These are phyloP conservation scores for Blastosporella zonata DNA, from an alignment of 1,284 basidiomycete genomes.

Conservation along the genomic window DNA sequence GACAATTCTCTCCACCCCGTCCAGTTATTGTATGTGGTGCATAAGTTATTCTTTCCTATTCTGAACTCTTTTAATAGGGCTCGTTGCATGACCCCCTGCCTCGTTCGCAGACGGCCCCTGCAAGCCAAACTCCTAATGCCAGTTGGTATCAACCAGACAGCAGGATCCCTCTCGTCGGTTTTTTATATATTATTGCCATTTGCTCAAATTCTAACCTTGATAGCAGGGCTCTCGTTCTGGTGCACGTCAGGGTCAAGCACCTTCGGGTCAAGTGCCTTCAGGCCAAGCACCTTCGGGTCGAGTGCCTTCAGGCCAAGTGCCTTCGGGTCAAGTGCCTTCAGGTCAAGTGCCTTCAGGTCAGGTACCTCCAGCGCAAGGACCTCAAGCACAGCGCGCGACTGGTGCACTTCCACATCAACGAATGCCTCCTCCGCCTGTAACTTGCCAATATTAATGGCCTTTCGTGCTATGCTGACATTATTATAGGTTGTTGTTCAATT, in stretches of 20 bases:
- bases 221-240: neutral
- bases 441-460: slow-evolving; percentile 8
- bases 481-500: slow-evolving; percentile 54
- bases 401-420: slow-evolving; percentile 28
- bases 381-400: neutral
- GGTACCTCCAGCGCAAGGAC: slow-evolving; percentile 6
- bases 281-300: too few species aligned
- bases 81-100: neutral
- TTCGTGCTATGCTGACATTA: slow-evolving; percentile 7
- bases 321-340: slow-evolving; percentile 1
- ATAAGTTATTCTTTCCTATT: neutral
- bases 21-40: slow-evolving; percentile 22
- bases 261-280: slow-evolving; percentile 8
- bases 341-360: neutral
- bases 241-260: neutral
- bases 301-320: neutral
- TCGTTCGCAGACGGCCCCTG: slow-evolving; percentile 26
- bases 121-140: slow-evolving; percentile 13
- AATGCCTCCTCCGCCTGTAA: slow-evolving; percentile 39
- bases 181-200: neutral
- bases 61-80: neutral
- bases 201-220: neutral
- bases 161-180: neutral
- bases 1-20: slow-evolving; percentile 20
- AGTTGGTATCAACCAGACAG: slow-evolving; percentile 25